Conservation (phyloP, 345 rosid genomes). For the Erucastrum elatum region DNA sequence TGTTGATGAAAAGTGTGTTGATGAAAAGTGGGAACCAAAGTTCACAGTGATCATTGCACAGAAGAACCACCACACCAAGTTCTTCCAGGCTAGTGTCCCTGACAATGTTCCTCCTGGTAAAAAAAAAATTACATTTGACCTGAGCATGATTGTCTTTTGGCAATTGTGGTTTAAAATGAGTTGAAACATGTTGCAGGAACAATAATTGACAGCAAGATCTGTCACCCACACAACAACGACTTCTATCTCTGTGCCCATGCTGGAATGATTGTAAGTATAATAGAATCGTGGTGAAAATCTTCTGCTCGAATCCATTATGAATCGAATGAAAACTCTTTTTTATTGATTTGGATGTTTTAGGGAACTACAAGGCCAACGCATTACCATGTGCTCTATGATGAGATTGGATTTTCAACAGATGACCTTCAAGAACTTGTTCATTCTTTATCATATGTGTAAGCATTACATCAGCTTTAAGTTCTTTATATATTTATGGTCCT, state of each 20-base stretch:
- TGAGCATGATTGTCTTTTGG: not conserved
- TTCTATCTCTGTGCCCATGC: constrained; percentile 94
- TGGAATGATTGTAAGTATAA: constrained; percentile 76
- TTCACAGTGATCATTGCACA: constrained; percentile 83
- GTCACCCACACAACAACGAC: constrained; percentile 78
- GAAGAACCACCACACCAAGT: constrained; percentile 91
- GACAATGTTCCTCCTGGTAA: not conserved
- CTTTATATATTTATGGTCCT: not conserved
- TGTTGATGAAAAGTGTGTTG: no score
- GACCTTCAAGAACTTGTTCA: constrained; percentile 80
- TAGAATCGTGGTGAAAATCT: not conserved
- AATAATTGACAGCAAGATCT: constrained; percentile 65
- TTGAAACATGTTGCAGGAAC: constrained; percentile 50
- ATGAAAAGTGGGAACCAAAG: constrained; percentile 65
- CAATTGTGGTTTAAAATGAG: not conserved
- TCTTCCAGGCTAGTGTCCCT: constrained; percentile 55
- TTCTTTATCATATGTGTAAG: constrained; percentile 73
- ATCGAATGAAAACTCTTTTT: not conserved
- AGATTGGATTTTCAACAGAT: constrained; percentile 62
- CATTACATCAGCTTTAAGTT: not conserved
- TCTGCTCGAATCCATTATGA: not conserved
- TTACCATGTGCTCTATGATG: constrained; percentile 68
- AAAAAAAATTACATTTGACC: not conserved
- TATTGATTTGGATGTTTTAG: constrained; percentile 33
- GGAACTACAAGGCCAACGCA: constrained; percentile 82